phyloP scores from a whole-genome alignment of 2,329 filamentous ascomycete species.

The Scedosporium aurantiacum region DNA sequence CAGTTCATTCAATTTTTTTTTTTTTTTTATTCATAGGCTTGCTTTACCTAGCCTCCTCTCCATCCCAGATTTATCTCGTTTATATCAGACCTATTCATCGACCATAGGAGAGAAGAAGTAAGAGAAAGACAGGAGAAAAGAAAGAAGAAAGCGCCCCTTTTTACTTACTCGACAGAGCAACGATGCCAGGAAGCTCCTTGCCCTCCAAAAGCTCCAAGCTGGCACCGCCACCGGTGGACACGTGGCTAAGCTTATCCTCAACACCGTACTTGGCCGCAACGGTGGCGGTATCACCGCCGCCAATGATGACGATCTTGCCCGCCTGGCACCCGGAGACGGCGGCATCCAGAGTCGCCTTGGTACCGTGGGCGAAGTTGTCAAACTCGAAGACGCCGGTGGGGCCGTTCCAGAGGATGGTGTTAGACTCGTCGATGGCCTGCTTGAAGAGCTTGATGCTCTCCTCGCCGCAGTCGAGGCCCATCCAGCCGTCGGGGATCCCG shows the following conservation, averaged over 20 bases:
- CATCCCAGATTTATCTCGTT: neutral
- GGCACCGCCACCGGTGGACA: constrained; percentile 92
- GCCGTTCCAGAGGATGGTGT: constrained; percentile 99
- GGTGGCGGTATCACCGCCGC: constrained; percentile 94
- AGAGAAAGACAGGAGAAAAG: neutral
- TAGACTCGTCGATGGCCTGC: constrained; percentile 71
- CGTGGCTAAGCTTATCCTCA: constrained; percentile 95
- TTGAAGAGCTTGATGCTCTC: constrained; percentile 85
- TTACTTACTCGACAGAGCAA: constrained; percentile 71
- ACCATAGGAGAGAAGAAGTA: neutral
- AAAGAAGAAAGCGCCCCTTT: neutral
- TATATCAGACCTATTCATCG: neutral
- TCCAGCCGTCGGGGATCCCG: constrained; percentile 89
- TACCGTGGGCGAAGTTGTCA: constrained; percentile 84
- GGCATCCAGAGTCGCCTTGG: constrained; percentile 83
- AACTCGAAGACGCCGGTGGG: constrained; percentile 97
- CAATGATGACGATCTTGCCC: constrained; percentile 96
- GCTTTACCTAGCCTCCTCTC: neutral
- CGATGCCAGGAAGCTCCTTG: constrained; percentile 91
- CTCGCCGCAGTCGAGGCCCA: constrained; percentile 90
- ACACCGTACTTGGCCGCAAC: constrained; percentile 95
- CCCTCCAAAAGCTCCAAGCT: constrained; percentile 94
- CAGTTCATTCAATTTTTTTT: neutral
- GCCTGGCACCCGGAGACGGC: constrained; percentile 69
- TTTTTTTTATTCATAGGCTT: neutral